Evolutionary conservation across 1,139 yeast genomes (phyloP).

Genomic region (Protomyces lactucae-debilis): DNA sequence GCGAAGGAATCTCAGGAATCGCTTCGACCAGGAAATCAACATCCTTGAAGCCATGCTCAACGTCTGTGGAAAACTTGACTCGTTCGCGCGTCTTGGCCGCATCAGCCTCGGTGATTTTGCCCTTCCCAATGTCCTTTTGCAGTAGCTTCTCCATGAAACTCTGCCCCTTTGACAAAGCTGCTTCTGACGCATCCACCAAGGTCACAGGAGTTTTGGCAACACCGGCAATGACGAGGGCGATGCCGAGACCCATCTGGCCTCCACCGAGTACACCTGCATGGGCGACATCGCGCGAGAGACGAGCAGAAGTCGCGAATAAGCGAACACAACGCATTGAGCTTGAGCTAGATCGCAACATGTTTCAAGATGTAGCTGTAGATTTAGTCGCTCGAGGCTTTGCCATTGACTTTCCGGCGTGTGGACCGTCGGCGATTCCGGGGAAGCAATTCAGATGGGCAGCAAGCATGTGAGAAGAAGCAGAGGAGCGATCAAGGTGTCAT

Average conservation of each 20-base stretch:
- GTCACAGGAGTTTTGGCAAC: slow-evolving; percentile 42
- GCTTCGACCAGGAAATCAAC: slow-evolving; percentile 46
- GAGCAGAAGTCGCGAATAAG: background rate
- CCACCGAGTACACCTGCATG: slow-evolving; percentile 23
- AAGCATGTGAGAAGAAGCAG: too few species aligned
- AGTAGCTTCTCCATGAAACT: slow-evolving; percentile 42
- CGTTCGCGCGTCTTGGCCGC: slow-evolving; percentile 38
- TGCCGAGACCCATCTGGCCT: slow-evolving; percentile 41
- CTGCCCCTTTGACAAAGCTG: slow-evolving; percentile 39
- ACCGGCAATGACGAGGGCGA: slow-evolving; percentile 45
- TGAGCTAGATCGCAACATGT: background rate
- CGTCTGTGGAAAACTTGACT: slow-evolving; percentile 36
- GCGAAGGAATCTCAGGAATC: slow-evolving; percentile 44
- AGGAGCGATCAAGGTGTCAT: too few species aligned
- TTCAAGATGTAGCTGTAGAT: too few species aligned
- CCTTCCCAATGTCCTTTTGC: slow-evolving; percentile 42
- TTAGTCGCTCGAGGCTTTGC: too few species aligned
- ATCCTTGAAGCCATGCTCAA: slow-evolving; percentile 33
- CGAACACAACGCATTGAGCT: background rate
- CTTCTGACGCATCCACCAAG: slow-evolving; percentile 40
- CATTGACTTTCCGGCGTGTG: too few species aligned
- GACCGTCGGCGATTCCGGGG: too few species aligned
- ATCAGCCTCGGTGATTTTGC: slow-evolving; percentile 38
- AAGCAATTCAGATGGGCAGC: too few species aligned
- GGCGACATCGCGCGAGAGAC: slow-evolving; percentile 10